Evolutionary conservation across 148 eudicot genomes (phyloP).

Genomic region (Spergularia marina): DNA sequence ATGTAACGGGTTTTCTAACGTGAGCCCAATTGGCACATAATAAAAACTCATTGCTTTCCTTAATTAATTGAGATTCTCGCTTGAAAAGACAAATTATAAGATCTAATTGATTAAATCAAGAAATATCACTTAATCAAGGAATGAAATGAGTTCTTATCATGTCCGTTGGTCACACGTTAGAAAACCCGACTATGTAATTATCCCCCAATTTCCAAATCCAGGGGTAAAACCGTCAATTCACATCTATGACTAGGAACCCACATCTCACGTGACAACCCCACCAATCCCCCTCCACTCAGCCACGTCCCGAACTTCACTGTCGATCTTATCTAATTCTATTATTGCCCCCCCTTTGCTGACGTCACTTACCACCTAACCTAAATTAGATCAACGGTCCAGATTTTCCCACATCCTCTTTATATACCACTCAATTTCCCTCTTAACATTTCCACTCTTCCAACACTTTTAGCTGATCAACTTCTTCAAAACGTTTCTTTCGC

Average conservation of each 20-base stretch:
- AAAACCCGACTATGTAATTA: too few relatives aligned
- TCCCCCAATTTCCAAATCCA: not conserved
- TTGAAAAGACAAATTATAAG: too few relatives aligned
- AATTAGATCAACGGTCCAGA: constrained; percentile 48
- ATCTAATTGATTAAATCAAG: too few relatives aligned
- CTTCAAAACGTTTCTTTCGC: not conserved
- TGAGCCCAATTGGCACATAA: too few relatives aligned
- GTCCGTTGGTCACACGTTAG: too few relatives aligned
- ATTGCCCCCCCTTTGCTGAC: constrained; percentile 14
- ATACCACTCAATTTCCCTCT: constrained; percentile 19
- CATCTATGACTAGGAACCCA: not conserved
- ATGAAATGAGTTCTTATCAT: too few relatives aligned
- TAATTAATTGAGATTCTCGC: too few relatives aligned
- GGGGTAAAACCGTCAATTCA: not conserved
- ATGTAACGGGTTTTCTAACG: too few relatives aligned
- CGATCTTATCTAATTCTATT: constrained; percentile 41
- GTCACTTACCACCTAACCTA: constrained; percentile 20
- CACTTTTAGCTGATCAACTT: not conserved
- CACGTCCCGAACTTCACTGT: constrained; percentile 10
- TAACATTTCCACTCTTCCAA: not conserved
- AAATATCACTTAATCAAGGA: too few relatives aligned
- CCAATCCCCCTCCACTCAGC: constrained; percentile 9
- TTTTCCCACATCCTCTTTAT: constrained; percentile 26
- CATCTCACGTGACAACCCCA: constrained; percentile 15
- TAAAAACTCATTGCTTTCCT: too few relatives aligned